A percentile compares a stretch with the other conserved stretches of the same genome.
phyloP scores from a whole-genome alignment of 768 basidiomycete species.

The Cubamyces sp. region DNA sequence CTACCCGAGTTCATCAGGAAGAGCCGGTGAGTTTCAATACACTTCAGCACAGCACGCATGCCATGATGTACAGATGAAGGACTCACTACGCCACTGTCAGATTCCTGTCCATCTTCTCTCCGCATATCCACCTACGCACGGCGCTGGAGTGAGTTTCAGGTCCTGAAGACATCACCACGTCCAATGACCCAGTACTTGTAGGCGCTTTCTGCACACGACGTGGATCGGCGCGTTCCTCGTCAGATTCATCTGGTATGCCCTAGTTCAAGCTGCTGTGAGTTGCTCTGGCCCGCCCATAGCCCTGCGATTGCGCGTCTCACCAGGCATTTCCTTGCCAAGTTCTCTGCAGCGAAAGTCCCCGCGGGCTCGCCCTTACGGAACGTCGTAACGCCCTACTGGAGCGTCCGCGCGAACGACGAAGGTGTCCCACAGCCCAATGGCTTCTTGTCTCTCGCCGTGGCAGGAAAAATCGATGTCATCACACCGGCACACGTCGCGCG shows the following conservation, averaged over 20 bases:
- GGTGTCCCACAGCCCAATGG: slow-evolving; percentile 49
- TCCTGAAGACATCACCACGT: too few relatives aligned
- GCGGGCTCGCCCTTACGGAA: slow-evolving; percentile 54
- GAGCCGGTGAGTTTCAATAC: slow-evolving; percentile 56
- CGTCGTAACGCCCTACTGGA: slow-evolving; percentile 48
- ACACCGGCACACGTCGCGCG: slow-evolving; percentile 48
- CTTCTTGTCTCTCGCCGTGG: slow-evolving; percentile 53
- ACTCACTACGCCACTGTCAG: slow-evolving; percentile 35
- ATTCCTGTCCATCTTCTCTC: slow-evolving; percentile 52
- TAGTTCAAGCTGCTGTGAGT: slow-evolving; percentile 4
- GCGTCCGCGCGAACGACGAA: slow-evolving; percentile 53
- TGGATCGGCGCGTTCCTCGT: slow-evolving; percentile 57
- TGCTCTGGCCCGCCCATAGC: background rate
- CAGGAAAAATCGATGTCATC: slow-evolving; percentile 52
- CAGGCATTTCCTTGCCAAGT: slow-evolving; percentile 29
- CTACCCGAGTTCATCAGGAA: slow-evolving; percentile 60
- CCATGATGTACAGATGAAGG: background rate
- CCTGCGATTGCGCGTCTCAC: background rate
- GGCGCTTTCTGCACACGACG: slow-evolving; percentile 64
- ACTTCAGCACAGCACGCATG: too few relatives aligned
- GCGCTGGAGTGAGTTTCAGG: slow-evolving; percentile 52
- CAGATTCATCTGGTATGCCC: slow-evolving; percentile 49
- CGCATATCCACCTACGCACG: slow-evolving; percentile 52
- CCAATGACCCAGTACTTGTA: slow-evolving; percentile 22
- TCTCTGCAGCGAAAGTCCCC: slow-evolving; percentile 41